Conservation (phyloP, 2,329 filamentous ascomycete genomes). For the Didymella segeticola region DNA sequence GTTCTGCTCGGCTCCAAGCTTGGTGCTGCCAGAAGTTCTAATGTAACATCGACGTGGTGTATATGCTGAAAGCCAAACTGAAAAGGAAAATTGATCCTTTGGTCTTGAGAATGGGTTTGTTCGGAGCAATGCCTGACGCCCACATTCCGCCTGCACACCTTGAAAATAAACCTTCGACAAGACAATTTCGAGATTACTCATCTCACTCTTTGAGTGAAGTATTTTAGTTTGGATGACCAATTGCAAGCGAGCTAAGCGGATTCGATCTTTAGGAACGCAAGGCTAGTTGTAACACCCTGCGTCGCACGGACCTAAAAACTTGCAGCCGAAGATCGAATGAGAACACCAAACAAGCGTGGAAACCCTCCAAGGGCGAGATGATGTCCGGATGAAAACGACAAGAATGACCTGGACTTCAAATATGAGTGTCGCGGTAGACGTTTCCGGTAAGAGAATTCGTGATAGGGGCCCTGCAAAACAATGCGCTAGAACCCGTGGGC, state of each 20-base stretch:
- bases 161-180: no score
- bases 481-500: no score
- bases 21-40: not conserved
- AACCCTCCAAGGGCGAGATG: not conserved
- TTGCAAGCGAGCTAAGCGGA: not conserved
- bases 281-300: slow-evolving; percentile 3
- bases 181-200: not conserved
- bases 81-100: not conserved
- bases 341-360: not conserved
- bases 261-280: slow-evolving; percentile 23
- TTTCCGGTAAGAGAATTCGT: not conserved
- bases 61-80: not conserved
- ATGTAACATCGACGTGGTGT: not conserved
- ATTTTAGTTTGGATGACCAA: not conserved
- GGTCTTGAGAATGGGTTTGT: no score
- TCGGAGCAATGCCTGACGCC: no score
- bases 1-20: not conserved
- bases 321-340: not conserved
- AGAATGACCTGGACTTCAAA: no score
- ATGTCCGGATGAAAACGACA: no score
- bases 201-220: not conserved
- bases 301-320: not conserved
- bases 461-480: not conserved
- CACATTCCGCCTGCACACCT: no score
- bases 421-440: no score